Base-by-base conservation (phyloP, 2,329 filamentous ascomycete species). In the Sporothrix brunneoviolacea region DNA sequence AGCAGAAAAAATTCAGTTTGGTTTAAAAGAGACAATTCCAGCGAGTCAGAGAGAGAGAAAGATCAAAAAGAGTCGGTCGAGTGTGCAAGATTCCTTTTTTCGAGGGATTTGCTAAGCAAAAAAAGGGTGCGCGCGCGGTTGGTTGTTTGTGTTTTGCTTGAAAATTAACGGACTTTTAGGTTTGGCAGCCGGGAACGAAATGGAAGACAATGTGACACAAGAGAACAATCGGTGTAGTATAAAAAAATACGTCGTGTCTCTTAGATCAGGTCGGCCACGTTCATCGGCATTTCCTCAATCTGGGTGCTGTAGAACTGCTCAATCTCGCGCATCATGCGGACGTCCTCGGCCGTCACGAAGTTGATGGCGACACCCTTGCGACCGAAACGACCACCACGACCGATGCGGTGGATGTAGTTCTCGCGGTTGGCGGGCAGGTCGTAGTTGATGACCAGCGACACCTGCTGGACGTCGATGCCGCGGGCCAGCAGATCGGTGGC, bases 231-330 rank as follows among this genome's bases (percentile, higher is more conserved):
- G n/a, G n/a, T n/a, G 27, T 18, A 41, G n/a, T 8, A 12, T 27
- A 21, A 10, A 13, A 36, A 42, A 33, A n/a, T n/a, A n/a, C n/a
- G n/a, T n/a, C n/a, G n/a, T n/a, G n/a, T n/a, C n/a, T n/a, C 41
- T 82, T 84, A 86, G 71, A 86, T 86, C 62, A 86, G 81, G 64
- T 86, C 83, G 62, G 83, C 83, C 63, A 86, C 83, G 73, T 86
- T 86, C 93, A 98, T 97, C 68, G 93, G 93, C 93, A 98, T 98
- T 83, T 98, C 93, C 77, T 98, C 93, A 62, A 98, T 97, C 79
- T 98, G 93, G 72, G 93, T 98, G 83, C 89, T 95, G 86, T 98
- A 98, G 83, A 97, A 98, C 78, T 96, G 89, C 75, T 98, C 93
- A 64, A 98, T 98, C 75, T 98, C 93, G 71, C 93, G 84, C 88